Base-by-base conservation (phyloP, 2,329 filamentous ascomycete genomes). In the Parastagonospora nodorum region DNA sequence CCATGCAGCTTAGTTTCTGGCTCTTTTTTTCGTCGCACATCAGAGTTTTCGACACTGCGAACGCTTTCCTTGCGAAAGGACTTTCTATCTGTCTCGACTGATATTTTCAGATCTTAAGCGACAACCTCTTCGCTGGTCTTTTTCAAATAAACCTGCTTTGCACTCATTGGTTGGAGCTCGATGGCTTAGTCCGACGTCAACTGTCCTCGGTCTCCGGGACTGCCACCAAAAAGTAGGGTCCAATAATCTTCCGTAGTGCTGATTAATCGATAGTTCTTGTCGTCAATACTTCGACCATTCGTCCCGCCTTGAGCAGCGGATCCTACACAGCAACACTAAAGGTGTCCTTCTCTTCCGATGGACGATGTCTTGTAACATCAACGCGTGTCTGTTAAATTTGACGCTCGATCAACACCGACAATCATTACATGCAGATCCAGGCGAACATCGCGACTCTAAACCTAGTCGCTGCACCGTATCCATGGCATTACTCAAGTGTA, bases 141-240 rank as follows among this genome's bases (percentile, higher is more conserved):
- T 12, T 38, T 15, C 4, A 15, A 38, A 6, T 4, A 15, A 11
- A 14, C 5, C 10, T 7, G 24, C 43, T 38, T 19, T 27, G 35
- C 33, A 2, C 12, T 40, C 15, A 33, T 46, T 46, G 35, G 44
- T 24, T 31, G 40, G n/a, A 30, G 7, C 24, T 30, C 27, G 24
- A 41, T 41, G 29, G 19, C 27, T 41, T 32, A 42, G 40, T 42
- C 31, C 29, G 29, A 42, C 40, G 27, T 42, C 40, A 1, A 42
- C 40, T 30, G 38, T 41, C n/a, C 29, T 42, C 40, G 40, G 40
- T 42, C 28, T 42, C 40, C 40, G 40, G 40, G n/a, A 14, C 14
- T 32, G 33, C 31, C n/a, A n/a, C 10, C 31, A 32, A 11, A 10
- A 11, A 11, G 31, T 32, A n/a, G 5, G 19, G 19, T 24, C 19